Percentiles rank a stretch among this genome's conserved stretches.
phyloP scores from a whole-genome alignment of 306 rosid species.

The Acacia melanoxylon region DNA sequence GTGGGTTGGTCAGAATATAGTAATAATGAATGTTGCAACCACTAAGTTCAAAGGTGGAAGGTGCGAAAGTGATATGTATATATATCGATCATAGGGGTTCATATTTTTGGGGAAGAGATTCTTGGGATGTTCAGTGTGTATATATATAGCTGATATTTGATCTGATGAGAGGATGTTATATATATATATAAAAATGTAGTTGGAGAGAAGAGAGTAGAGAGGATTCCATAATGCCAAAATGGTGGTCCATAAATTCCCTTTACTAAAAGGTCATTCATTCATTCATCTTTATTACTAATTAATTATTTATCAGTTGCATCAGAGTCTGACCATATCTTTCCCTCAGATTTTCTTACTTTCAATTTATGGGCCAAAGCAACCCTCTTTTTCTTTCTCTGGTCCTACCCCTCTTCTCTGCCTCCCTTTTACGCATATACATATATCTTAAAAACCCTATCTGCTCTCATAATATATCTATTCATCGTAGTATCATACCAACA shows the following conservation, averaged over 20 bases:
- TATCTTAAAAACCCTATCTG: slow-evolving; percentile 3
- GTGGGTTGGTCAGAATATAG: slow-evolving; percentile 26
- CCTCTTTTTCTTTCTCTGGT: not conserved
- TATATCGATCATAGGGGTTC: slow-evolving; percentile 6
- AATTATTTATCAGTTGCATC: not conserved
- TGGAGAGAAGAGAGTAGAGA: not conserved
- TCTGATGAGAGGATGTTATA: not conserved
- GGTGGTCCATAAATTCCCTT: slow-evolving; percentile 85
- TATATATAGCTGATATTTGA: not conserved
- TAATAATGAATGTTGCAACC: slow-evolving; percentile 30
- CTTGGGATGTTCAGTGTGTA: slow-evolving; percentile 39
- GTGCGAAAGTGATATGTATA: slow-evolving; percentile 49
- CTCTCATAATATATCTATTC: not conserved
- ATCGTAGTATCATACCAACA: not conserved
- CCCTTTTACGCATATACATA: not conserved
- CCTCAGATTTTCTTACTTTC: slow-evolving; percentile 50
- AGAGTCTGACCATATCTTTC: slow-evolving; percentile 48
- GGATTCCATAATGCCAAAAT: slow-evolving; percentile 52
- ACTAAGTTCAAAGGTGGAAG: slow-evolving; percentile 9
- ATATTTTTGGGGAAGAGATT: slow-evolving; percentile 53
- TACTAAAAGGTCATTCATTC: slow-evolving; percentile 47
- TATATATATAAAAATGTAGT: too few relatives aligned
- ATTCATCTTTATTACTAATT: not conserved
- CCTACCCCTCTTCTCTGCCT: not conserved
- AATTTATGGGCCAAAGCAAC: slow-evolving; percentile 29